Base-by-base conservation (phyloP, 192 early-diverging fungal species). In the Jimgerdemannia flammicorona region DNA sequence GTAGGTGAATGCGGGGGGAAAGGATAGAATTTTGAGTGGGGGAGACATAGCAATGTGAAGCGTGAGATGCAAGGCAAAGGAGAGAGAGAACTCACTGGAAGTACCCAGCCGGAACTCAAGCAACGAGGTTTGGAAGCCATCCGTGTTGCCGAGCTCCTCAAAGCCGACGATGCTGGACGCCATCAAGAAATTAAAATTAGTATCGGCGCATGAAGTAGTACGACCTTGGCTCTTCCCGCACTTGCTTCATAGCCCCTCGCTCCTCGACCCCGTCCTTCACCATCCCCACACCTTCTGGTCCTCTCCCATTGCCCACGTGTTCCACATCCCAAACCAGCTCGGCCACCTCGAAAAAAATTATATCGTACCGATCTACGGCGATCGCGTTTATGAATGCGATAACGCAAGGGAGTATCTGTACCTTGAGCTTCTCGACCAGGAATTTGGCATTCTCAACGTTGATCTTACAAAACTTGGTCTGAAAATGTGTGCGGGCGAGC, bases 361-460 rank as follows among this genome's bases (percentile, higher is more conserved):
- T 59, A 6, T 84, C 44, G 29, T 86, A 91, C 85, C 90, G 77
- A 74, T 97, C 95, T 0, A 93, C 90, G 3, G 86, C 84, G 64
- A 84, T 80, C 11, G 95, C 95, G 72, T 97, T 85, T 2, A 90
- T 80, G 70, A 96, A 91, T 1, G 87, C 75, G 17, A 98, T 87
- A 68, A 99, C 87, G 75, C 95, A 97, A 10, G 97, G 97, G 44
- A 99, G 86, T 8, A 97, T 82, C 70, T 93, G 88, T 42, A 99
- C 81, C 72, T 94, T 88, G 64, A 99, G 89, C 80, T 92, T 93
- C 67, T 95, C 92, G 4, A 96, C 95, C 73, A 99, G 79, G 74
- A 99, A 99, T 8, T 96, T 95, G 18, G 90, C 93, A 74, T 93
- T 89, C 63, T 94, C 93, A 17, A 97, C 97, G 72, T 93, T 92